phyloP scores from a whole-genome alignment of 352 stramenopile species.

The Phytophthora idaei region DNA sequence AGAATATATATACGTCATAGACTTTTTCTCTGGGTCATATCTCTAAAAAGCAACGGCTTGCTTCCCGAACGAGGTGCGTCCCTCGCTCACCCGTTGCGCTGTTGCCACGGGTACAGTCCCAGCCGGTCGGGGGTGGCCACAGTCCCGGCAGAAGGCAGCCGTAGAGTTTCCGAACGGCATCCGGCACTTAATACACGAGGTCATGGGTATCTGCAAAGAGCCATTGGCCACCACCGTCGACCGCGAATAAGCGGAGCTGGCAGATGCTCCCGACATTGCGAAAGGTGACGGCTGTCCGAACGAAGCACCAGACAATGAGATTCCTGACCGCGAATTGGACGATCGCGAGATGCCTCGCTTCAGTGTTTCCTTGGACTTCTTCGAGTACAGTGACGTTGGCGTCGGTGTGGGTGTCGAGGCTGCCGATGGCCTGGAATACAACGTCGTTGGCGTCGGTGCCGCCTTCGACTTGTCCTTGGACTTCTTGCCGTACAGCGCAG shows the following conservation, averaged over 20 bases:
- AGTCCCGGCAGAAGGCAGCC: slow-evolving; percentile 74
- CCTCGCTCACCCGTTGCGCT: slow-evolving; percentile 22
- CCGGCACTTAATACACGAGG: slow-evolving; percentile 56
- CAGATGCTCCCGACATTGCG: slow-evolving; percentile 26
- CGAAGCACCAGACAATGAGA: slow-evolving; percentile 24
- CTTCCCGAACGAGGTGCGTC: slow-evolving; percentile 25
- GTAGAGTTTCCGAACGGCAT: slow-evolving; percentile 57
- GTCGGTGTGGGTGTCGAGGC: slow-evolving; percentile 26
- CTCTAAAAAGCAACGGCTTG: slow-evolving; percentile 31
- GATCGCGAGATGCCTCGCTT: slow-evolving; percentile 28
- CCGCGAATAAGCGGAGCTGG: slow-evolving; percentile 17
- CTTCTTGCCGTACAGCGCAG: slow-evolving; percentile 33
- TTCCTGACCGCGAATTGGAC: slow-evolving; percentile 26
- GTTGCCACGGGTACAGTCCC: slow-evolving; percentile 13
- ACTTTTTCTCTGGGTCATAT: not conserved
- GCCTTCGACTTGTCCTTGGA: slow-evolving; percentile 24
- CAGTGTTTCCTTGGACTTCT: slow-evolving; percentile 23
- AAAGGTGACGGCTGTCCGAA: slow-evolving; percentile 33
- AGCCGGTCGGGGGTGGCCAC: slow-evolving; percentile 58
- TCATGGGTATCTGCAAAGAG: slow-evolving; percentile 14
- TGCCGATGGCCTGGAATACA: slow-evolving; percentile 33
- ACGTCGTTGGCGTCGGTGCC: slow-evolving; percentile 18
- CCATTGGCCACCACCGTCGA: slow-evolving; percentile 10
- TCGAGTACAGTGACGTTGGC: slow-evolving; percentile 38
- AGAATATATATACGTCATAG: slow-evolving; percentile 1